Evolutionary conservation across 2,329 filamentous ascomycete species (phyloP).

Genomic region (Westerdykella sp.): DNA sequence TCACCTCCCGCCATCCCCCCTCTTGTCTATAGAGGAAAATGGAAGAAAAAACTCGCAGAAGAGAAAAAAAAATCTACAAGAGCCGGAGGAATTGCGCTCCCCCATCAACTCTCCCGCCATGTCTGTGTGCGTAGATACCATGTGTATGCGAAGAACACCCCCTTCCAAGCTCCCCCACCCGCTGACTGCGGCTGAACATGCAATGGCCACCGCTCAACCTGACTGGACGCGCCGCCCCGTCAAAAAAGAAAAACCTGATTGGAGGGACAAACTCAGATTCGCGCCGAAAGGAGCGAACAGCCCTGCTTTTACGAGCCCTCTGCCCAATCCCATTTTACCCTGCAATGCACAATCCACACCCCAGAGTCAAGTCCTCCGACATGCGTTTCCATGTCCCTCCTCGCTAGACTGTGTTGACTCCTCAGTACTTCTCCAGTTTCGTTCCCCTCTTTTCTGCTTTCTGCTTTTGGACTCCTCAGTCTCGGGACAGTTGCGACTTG

Average conservation of each 20-base stretch:
- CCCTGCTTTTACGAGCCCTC: constrained; percentile 13
- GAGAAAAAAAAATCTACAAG: not conserved
- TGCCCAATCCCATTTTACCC: constrained; percentile 28
- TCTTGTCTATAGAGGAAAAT: too few species aligned
- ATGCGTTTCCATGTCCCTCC: not conserved
- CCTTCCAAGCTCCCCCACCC: constrained; percentile 9
- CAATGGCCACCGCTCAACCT: constrained; percentile 12
- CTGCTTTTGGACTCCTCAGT: not conserved
- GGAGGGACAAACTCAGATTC: constrained; percentile 18
- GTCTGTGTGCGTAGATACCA: constrained; percentile 14
- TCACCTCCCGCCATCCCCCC: too few species aligned
- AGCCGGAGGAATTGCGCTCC: not conserved
- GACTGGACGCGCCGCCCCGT: constrained; percentile 11
- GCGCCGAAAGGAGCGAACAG: constrained; percentile 12
- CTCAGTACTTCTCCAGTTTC: constrained; percentile 2
- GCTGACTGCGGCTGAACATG: constrained; percentile 15
- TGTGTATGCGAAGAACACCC: too few species aligned
- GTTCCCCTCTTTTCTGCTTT: not conserved
- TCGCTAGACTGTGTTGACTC: not conserved
- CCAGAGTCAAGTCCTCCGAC: not conserved
- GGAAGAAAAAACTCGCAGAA: too few species aligned
- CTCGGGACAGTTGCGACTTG: constrained; percentile 15
- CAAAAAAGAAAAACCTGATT: constrained; percentile 18
- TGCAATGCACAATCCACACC: not conserved
- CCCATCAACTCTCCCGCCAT: constrained; percentile 1